Base-by-base conservation (phyloP, 345 rosid genomes). In the Ceriops zippeliana region DNA sequence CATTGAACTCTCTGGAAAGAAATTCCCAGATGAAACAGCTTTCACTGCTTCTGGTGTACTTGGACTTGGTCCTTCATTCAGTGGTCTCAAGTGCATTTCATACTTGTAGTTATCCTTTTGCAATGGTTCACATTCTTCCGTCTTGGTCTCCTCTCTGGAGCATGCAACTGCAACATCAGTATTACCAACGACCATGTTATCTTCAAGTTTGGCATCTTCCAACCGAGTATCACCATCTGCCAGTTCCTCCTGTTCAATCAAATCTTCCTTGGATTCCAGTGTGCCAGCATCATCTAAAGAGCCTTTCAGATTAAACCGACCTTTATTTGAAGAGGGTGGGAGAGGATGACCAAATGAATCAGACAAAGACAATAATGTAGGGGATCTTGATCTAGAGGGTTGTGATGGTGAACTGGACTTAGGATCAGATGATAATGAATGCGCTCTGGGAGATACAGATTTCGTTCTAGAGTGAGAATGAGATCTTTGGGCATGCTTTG, bases 241-340 rank as follows among this genome's bases (percentile, higher is more conserved):
- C 1, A 6, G 58, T 60, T 52, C 68, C 42, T 20, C 71, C 49
- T 61, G 46, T 31, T 74, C 77, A 62, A 62, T 63, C n/a, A 65
- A 47, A 70, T 67, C 52, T 24, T 66, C 75, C 71, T 65, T 70
- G 10, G 77, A 68, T 71, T 73, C 73, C 22, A 61, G 49, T 63
- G 66, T 49, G 24, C 56, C 57, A 62, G 65, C 73, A 58, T 62
- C 60, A 60, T 57, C 79, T 68, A 63, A 24, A 54, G 64, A 38
- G 65, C 75, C 61, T 35, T 78, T 28, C 64, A 9, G 52, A 71
- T 61, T 71, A 59, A 63, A 7, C 61, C 53, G 75, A 62, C 28
- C 73, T 68, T 75, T 78, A 22, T 70, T 67, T 66, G 76, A 74
- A 26, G 74, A 70, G 49, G 80, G 73, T 9, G 69, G 78, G 66